phyloP scores from a whole-genome alignment of 2,329 filamentous ascomycete species.

The Cephalotrichum gorgonifer region DNA sequence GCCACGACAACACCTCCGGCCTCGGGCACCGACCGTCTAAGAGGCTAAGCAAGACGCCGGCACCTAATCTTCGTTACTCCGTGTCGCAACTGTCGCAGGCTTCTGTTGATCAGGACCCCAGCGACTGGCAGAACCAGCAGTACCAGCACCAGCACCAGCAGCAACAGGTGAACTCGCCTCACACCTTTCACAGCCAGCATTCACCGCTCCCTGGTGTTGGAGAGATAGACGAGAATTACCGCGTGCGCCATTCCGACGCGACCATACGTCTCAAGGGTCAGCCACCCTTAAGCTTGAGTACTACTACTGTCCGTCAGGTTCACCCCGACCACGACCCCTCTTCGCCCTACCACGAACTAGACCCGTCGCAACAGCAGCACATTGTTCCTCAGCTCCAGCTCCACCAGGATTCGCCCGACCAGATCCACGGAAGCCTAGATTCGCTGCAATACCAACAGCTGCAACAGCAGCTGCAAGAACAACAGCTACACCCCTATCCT shows the following conservation, averaged over 20 bases:
- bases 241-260: constrained; percentile 10
- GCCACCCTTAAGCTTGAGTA: too few relatives aligned
- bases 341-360: constrained; percentile 1
- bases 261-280: constrained; percentile 37
- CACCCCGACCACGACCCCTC: constrained; percentile 29
- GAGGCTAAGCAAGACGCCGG: constrained; percentile 42
- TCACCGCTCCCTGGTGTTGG: constrained; percentile 35
- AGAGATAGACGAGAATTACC: constrained; percentile 24
- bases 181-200: constrained; percentile 21
- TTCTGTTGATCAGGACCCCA: constrained; percentile 11
- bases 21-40: constrained; percentile 47
- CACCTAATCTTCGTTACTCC: constrained; percentile 17
- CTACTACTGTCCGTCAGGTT: constrained; percentile 37
- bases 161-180: constrained; percentile 2
- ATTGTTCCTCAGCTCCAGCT: constrained; percentile 14
- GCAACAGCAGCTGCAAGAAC: too few relatives aligned
- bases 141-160: constrained; percentile 13
- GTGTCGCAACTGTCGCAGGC: constrained; percentile 12
- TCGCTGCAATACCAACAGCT: constrained; percentile 1
- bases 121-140: constrained; percentile 12
- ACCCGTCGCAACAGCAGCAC: constrained; percentile 21
- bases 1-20: constrained; percentile 37
- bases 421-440: neutral
- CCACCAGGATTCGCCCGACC: neutral
- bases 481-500: neutral